Percentiles rank a stretch among this genome's conserved stretches.
Conservation (phyloP, 1,139 yeast genomes). For the Magnusiomyces tetraspermus region DNA sequence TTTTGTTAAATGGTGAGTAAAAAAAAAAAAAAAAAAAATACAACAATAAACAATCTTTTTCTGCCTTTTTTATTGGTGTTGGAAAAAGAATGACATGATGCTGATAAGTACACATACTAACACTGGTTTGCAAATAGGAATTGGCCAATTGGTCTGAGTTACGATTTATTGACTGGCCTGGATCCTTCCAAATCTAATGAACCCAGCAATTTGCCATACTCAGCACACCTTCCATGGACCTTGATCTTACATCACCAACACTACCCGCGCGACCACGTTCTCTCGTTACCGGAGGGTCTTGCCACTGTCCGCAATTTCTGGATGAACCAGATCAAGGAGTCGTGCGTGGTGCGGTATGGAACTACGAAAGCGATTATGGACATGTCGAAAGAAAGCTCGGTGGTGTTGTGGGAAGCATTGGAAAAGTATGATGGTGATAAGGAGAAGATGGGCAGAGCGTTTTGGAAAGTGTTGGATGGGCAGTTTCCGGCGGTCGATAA, state of each 20-base stretch:
- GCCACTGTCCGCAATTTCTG: constrained; percentile 43
- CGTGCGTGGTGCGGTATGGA: constrained; percentile 59
- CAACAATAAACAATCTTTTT: background rate
- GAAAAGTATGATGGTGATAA: constrained; percentile 20
- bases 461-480: constrained; percentile 33
- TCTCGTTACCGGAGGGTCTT: constrained; percentile 36
- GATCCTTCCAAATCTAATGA: constrained; percentile 27
- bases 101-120: too few species aligned
- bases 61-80: background rate
- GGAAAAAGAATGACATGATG: background rate
- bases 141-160: constrained; percentile 63
- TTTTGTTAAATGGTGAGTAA: constrained; percentile 1
- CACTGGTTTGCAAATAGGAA: constrained; percentile 36
- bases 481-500: constrained; percentile 32
- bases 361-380: constrained; percentile 67
- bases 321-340: constrained; percentile 70
- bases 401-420: constrained; percentile 48
- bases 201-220: background rate
- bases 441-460: constrained; percentile 18
- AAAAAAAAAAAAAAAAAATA: background rate
- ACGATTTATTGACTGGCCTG: constrained; percentile 42
- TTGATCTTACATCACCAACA: constrained; percentile 34
- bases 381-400: constrained; percentile 52
- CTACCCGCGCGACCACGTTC: constrained; percentile 45
- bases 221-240: constrained; percentile 9